phyloP scores from a whole-genome alignment of 129 eudicot genomes.

The Lactuca sativa region DNA sequence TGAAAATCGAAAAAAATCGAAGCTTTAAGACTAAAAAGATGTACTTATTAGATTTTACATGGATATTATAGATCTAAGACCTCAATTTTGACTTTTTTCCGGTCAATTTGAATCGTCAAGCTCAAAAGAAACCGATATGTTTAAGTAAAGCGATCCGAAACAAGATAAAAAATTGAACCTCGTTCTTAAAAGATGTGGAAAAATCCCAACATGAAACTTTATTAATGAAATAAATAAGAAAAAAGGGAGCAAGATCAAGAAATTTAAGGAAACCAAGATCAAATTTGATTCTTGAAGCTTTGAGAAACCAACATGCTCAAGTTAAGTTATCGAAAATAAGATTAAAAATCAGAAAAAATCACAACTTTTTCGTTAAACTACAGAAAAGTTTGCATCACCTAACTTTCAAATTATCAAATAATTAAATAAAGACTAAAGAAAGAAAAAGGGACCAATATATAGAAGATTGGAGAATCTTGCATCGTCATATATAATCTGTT shows the following conservation, averaged over 20 bases:
- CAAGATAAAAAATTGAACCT: slow-evolving; percentile 7
- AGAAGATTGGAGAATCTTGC: slow-evolving; percentile 47
- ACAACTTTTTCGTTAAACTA: slow-evolving; percentile 35
- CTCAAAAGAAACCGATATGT: slow-evolving; percentile 10
- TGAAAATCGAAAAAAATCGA: background rate
- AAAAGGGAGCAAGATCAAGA: slow-evolving; percentile 6
- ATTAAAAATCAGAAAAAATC: slow-evolving; percentile 15
- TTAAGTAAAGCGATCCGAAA: background rate
- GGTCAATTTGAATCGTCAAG: background rate
- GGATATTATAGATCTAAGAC: background rate
- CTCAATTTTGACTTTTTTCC: background rate
- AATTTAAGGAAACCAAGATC: slow-evolving; percentile 21
- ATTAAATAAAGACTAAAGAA: slow-evolving; percentile 23
- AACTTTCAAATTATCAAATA: slow-evolving; percentile 26
- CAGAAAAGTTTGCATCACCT: slow-evolving; percentile 47
- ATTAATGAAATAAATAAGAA: slow-evolving; percentile 11
- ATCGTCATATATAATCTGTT: slow-evolving; percentile 54
- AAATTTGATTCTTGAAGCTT: slow-evolving; percentile 31
- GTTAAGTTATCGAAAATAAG: slow-evolving; percentile 28
- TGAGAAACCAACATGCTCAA: slow-evolving; percentile 34
- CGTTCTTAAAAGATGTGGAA: slow-evolving; percentile 12
- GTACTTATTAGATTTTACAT: background rate
- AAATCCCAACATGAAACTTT: background rate
- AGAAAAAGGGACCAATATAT: slow-evolving; percentile 28
- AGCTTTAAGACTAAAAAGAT: background rate